phyloP scores from a whole-genome alignment of 345 rosid genomes.

The Lepidium aucheri region DNA sequence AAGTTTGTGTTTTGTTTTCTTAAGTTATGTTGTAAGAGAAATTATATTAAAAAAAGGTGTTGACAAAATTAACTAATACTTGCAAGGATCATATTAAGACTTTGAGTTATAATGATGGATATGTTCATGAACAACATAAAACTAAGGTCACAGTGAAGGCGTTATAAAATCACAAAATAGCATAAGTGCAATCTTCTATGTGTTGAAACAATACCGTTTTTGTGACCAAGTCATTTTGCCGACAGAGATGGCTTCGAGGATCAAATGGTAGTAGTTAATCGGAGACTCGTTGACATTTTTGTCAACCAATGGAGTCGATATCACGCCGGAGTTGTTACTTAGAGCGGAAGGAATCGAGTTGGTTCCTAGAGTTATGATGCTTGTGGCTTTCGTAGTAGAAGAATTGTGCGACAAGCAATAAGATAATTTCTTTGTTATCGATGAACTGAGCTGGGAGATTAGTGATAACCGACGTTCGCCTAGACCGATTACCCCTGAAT shows the following conservation, averaged over 20 bases:
- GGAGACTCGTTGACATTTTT: conserved; percentile 30
- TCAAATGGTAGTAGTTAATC: conserved; percentile 34
- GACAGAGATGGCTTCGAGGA: conserved; percentile 39
- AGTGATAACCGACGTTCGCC: conserved; percentile 49
- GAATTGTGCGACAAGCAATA: conserved; percentile 48
- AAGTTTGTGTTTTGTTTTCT: not conserved
- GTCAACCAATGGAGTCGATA: conserved; percentile 38
- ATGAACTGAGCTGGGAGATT: conserved; percentile 37
- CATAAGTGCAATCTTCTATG: too few species aligned
- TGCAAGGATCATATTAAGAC: too few species aligned
- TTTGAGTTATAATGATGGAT: too few species aligned
- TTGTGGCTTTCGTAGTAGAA: conserved; percentile 15
- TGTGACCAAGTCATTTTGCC: conserved; percentile 26
- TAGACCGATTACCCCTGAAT: conserved; percentile 52
- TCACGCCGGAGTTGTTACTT: not conserved
- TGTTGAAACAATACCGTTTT: conserved; percentile 39
- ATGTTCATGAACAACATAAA: too few species aligned
- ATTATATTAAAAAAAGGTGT: too few species aligned
- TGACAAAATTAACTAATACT: too few species aligned
- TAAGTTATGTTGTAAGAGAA: not conserved
- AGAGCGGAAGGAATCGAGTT: conserved; percentile 36
- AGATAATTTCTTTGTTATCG: conserved; percentile 46
- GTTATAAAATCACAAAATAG: too few species aligned
- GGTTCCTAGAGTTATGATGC: conserved; percentile 44
- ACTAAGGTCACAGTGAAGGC: too few species aligned